Conservation (phyloP, 257 asterid species). For the Ilex asprella region DNA sequence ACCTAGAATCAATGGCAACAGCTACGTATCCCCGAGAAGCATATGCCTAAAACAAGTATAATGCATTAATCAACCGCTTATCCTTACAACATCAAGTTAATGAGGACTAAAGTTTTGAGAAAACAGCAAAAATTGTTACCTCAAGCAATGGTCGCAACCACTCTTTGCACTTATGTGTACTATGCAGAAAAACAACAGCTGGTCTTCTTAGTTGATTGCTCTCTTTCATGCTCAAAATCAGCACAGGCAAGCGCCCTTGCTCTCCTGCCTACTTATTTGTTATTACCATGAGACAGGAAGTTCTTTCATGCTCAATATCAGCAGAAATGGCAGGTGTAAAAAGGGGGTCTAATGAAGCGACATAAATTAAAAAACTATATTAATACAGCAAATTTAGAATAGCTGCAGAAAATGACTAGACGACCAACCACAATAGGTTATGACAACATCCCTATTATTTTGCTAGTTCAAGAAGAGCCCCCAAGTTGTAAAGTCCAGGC, state of each 20-base stretch:
- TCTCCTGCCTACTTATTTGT: slow-evolving; percentile 56
- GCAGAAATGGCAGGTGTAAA: neutral
- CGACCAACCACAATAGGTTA: neutral
- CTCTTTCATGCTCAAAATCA: slow-evolving; percentile 61
- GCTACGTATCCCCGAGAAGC: slow-evolving; percentile 84
- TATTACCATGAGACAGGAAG: slow-evolving; percentile 3
- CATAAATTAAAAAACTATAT: neutral
- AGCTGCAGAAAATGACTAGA: neutral
- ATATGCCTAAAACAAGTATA: slow-evolving; percentile 57
- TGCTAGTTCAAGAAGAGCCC: no score
- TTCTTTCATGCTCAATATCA: neutral
- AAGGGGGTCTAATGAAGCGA: neutral
- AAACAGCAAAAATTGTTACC: slow-evolving; percentile 30
- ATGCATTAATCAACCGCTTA: slow-evolving; percentile 5
- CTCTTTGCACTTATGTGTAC: slow-evolving; percentile 88
- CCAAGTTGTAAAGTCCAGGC: neutral
- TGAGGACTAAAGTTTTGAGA: neutral
- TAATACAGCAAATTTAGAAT: neutral
- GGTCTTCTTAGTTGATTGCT: slow-evolving; percentile 50
- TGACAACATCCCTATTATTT: neutral
- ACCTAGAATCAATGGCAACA: slow-evolving; percentile 90
- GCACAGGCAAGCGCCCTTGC: slow-evolving; percentile 86
- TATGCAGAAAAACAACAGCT: slow-evolving; percentile 73
- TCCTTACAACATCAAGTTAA: neutral
- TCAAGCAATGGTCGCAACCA: slow-evolving; percentile 90